Conservation (phyloP, 2,329 filamentous ascomycete species). For the Penicillium sp. region DNA sequence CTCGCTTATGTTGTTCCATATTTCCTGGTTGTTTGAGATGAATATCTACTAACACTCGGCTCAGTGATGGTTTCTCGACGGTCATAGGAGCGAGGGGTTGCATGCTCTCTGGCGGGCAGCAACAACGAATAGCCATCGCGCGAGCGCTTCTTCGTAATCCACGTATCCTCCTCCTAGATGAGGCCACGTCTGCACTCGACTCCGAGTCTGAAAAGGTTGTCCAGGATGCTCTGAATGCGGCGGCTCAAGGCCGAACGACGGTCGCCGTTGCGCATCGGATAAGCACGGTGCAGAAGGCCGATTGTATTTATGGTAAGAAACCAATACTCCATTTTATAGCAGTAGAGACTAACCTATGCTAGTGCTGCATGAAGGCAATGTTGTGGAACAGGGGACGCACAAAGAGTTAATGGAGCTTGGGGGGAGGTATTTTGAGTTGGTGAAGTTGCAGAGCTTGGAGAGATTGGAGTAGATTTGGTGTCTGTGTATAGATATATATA, state of each 20-base stretch:
- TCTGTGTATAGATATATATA: too few relatives aligned
- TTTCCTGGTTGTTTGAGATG: slow-evolving; percentile 51
- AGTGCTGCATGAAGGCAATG: slow-evolving; percentile 32
- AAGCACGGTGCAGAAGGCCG: too few relatives aligned
- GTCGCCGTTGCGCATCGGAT: too few relatives aligned
- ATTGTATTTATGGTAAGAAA: neutral
- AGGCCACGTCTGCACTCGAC: slow-evolving; percentile 56
- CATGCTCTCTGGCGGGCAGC: slow-evolving; percentile 84
- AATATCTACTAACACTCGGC: slow-evolving; percentile 72
- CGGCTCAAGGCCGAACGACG: neutral
- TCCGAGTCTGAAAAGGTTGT: neutral
- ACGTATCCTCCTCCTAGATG: slow-evolving; percentile 79
- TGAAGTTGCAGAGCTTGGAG: neutral
- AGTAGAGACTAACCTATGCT: slow-evolving; percentile 50
- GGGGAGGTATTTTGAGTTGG: neutral
- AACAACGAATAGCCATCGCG: slow-evolving; percentile 90
- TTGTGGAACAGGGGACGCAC: neutral
- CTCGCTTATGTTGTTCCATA: neutral
- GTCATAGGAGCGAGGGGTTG: slow-evolving; percentile 82
- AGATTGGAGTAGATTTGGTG: too few relatives aligned
- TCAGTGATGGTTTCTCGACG: slow-evolving; percentile 82
- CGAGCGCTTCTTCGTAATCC: slow-evolving; percentile 84
- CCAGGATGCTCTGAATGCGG: neutral
- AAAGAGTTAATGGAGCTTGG: neutral
- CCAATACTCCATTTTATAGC: too few relatives aligned